Evolutionary conservation across 2,329 filamentous ascomycete genomes (phyloP), one percentile per base, ranked within the genome.

Genomic region (Penicillium sp.): DNA sequence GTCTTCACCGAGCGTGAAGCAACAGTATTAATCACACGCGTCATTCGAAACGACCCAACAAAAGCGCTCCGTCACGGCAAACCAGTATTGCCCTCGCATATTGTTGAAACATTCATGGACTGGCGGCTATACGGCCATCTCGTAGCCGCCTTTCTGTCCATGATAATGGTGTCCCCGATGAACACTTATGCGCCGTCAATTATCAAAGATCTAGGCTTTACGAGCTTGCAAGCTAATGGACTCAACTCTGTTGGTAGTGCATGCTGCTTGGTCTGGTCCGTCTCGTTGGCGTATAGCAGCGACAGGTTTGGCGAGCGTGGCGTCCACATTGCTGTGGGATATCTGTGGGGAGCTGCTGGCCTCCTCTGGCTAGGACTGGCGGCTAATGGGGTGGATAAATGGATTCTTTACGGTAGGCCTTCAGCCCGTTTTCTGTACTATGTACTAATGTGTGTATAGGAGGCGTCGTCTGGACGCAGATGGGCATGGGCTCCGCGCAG

Each of bases 141-240:
- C 4, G 40, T 58, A 12, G 56, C 52, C 33, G 52, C 56, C 8
- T 45, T 58, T 38, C 46, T 58, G 21, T 58, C 56, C 7, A 58
- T 58, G 56, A 21, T 58, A 3, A 58, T 58, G 56, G 55, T 58
- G 33, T 40, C 56, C 5, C 56, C 59, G 9, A 61, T 61, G 46
- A 61, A 81, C 62, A 78, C 79, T 0, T 81, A 82, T 60, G 73
- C 77, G 0, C 80, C 80, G 0, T 75, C 78, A 2, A 78, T 83
- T 14, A 76, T 82, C 45, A 72, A 64, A 30, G 74, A 72, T 33
- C 81, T 82, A 57, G 80, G 80, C 3, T 83, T 79, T 59, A 65
- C 63, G 1, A 62, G 63, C 0, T 71, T 82, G 3, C 69, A 65
- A 1, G 73, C 73, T 58, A 82, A 83, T 47, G 80, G 80, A 2